A percentile compares a stretch with the other conserved stretches of the same genome.
Evolutionary conservation across 106 monocot species (phyloP).

Genomic region (Dioscorea dumetorum): DNA sequence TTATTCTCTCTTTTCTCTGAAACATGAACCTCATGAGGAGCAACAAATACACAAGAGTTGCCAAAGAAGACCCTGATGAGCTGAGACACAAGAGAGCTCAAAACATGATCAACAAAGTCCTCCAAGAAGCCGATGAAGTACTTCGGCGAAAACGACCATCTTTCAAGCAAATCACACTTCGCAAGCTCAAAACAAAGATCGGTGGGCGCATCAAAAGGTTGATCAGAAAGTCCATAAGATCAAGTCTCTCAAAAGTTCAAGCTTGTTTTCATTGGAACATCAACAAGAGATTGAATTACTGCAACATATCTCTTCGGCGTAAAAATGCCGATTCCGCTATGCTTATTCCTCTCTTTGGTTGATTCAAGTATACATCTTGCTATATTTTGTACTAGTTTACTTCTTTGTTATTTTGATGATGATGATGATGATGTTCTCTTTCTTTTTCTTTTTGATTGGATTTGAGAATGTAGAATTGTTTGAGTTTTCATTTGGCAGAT

Average conservation of each 20-base stretch:
- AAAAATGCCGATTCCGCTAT: not conserved
- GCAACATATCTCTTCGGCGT: not conserved
- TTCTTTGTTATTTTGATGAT: not conserved
- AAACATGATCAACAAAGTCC: conserved; percentile 1
- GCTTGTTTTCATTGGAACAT: not conserved
- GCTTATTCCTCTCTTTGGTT: not conserved
- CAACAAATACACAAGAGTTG: not conserved
- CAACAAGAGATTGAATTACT: not conserved
- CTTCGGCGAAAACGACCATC: not conserved
- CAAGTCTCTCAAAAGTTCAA: not conserved
- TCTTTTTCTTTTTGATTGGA: no score
- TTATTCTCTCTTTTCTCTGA: not conserved
- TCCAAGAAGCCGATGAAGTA: not conserved
- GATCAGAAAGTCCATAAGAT: not conserved
- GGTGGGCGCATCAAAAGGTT: not conserved
- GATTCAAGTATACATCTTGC: not conserved
- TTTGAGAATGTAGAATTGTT: no score
- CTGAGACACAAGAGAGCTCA: not conserved
- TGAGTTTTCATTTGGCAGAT: no score
- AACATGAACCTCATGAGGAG: conserved; percentile 2
- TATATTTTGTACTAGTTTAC: not conserved
- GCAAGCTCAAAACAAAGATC: not conserved
- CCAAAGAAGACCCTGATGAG: conserved; percentile 6
- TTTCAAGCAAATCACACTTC: not conserved
- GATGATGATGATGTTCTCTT: not conserved